Percentiles rank a stretch among this genome's conserved stretches.
Evolutionary conservation across 163 green algal species (phyloP).

Genomic region (Chloroidium sp.): DNA sequence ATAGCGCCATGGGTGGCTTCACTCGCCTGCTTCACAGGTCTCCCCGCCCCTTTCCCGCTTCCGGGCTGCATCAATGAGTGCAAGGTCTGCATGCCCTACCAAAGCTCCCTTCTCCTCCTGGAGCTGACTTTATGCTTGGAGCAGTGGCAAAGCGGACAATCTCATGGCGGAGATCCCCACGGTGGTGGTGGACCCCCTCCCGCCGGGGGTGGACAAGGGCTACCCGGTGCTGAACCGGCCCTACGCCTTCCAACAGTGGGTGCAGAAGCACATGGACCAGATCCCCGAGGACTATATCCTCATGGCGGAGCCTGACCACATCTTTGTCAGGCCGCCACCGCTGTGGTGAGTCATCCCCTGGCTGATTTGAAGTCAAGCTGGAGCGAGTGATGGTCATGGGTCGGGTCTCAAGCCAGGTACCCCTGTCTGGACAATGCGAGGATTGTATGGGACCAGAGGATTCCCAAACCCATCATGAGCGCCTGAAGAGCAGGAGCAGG

Average conservation of each 20-base stretch:
- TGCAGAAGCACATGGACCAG: conserved; percentile 15
- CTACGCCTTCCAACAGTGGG: conserved; percentile 51
- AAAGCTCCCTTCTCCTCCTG: too few relatives aligned
- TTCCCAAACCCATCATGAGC: too few relatives aligned
- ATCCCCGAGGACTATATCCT: conserved; percentile 81
- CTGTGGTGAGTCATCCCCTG: not conserved
- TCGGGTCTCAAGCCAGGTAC: too few relatives aligned
- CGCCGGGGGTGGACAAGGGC: conserved; percentile 19
- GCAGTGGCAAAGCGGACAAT: conserved; percentile 60
- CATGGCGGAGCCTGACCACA: conserved; percentile 95
- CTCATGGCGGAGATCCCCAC: conserved; percentile 87
- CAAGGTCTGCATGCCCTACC: too few relatives aligned
- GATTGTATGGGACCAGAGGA: too few relatives aligned
- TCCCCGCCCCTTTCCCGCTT: not conserved
- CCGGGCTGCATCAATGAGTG: too few relatives aligned
- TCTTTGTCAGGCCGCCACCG: conserved; percentile 76
- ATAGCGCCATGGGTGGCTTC: conserved; percentile 20
- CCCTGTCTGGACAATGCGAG: too few relatives aligned
- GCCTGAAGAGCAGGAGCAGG: too few relatives aligned
- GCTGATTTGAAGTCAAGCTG: not conserved
- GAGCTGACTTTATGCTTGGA: not conserved
- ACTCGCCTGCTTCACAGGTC: conserved; percentile 20
- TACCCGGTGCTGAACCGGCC: conserved; percentile 57
- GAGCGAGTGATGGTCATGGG: too few relatives aligned
- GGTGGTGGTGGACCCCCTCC: conserved; percentile 73